Conservation (phyloP, 2,329 filamentous ascomycete species). For the Harringtonia lauricola region DNA sequence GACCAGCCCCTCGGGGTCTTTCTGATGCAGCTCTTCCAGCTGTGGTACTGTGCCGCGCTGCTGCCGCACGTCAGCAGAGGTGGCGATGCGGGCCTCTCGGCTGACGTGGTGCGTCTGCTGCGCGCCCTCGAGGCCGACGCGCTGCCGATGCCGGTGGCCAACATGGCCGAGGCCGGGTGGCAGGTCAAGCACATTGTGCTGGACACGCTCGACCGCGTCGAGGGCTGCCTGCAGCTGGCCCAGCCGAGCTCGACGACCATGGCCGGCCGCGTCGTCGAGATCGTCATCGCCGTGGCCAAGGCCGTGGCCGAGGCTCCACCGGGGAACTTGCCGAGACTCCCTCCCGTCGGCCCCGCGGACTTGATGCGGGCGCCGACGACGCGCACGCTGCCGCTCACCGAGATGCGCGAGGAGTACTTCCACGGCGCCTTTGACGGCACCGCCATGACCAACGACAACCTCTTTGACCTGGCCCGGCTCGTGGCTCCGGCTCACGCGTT, state of each 20-base stretch:
- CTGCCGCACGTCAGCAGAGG: constrained; percentile 5
- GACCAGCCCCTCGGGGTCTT: constrained; percentile 1
- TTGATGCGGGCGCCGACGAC: too few species aligned
- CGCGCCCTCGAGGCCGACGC: constrained; percentile 4
- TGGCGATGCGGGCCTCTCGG: background rate
- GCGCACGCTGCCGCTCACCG: too few species aligned
- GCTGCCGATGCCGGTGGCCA: background rate
- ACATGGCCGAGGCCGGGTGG: constrained; percentile 6
- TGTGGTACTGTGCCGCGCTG: constrained; percentile 9
- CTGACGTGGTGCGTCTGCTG: constrained; percentile 3
- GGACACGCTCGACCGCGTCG: constrained; percentile 8
- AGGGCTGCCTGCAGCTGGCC: constrained; percentile 1
- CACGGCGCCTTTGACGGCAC: background rate
- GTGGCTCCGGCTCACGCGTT: constrained; percentile 8
- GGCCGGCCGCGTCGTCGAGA: constrained; percentile 7
- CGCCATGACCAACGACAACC: background rate
- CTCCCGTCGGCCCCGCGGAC: background rate
- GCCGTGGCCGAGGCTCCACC: background rate
- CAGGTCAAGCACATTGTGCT: constrained; percentile 7
- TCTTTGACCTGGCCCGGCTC: constrained; percentile 7
- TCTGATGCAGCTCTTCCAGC: constrained; percentile 6
- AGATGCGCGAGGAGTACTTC: constrained; percentile 10
- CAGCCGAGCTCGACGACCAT: constrained; percentile 1
- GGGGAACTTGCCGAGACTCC: background rate
- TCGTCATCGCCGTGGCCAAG: constrained; percentile 5